phyloP scores from a whole-genome alignment of 148 eudicot species.

The Chenopodium album region DNA sequence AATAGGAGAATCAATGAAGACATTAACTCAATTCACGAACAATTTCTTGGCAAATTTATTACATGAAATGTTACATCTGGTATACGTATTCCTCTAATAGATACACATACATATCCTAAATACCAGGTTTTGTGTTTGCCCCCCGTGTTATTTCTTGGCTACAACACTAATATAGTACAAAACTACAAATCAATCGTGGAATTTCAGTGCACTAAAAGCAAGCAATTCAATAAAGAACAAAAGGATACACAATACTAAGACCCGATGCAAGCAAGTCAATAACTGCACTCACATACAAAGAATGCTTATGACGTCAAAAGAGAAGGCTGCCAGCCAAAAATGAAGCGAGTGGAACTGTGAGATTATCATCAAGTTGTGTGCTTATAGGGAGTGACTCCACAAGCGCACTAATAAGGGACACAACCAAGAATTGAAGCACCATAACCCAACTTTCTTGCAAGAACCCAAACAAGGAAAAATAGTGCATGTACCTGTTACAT shows the following conservation, averaged over 20 bases:
- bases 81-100: background rate
- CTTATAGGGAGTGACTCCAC: slow-evolving; percentile 89
- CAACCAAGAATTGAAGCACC: slow-evolving; percentile 58
- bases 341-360: slow-evolving; percentile 68
- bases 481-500: slow-evolving; percentile 72
- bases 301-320: slow-evolving; percentile 36
- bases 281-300: background rate
- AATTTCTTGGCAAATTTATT: too few species aligned
- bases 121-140: too few species aligned
- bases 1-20: too few species aligned
- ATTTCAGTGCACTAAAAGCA: background rate
- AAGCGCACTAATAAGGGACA: slow-evolving; percentile 57
- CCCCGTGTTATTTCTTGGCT: background rate
- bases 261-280: background rate
- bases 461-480: slow-evolving; percentile 71
- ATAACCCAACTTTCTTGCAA: slow-evolving; percentile 54
- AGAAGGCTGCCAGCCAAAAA: slow-evolving; percentile 61
- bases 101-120: too few species aligned
- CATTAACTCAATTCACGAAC: background rate
- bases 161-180: background rate
- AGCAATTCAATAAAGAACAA: background rate
- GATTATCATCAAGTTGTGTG: slow-evolving; percentile 76
- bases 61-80: background rate
- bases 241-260: slow-evolving; percentile 3
- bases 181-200: background rate